Percentiles rank a stretch among this genome's conserved stretches.
These are phyloP conservation scores for Setaria italica DNA, from an alignment of 202 grass and related monocot species.

Conservation along the genomic window DNA sequence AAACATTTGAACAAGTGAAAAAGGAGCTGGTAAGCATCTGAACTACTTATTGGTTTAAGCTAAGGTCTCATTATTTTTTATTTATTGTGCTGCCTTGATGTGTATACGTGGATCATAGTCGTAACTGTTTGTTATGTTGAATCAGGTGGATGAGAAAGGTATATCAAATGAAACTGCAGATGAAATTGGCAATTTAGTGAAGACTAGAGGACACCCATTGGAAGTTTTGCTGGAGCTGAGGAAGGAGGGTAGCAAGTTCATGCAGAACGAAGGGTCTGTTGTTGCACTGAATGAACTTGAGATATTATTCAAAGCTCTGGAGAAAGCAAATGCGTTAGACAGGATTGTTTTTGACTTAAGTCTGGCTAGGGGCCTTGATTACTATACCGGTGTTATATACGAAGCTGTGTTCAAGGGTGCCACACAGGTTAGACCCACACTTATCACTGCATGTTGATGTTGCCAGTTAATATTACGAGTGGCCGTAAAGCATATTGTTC, in stretches of 20 bases:
- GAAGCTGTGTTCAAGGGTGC: slow-evolving; percentile 95
- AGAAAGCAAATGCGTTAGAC: slow-evolving; percentile 78
- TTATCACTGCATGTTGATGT: neutral
- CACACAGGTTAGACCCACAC: slow-evolving; percentile 62
- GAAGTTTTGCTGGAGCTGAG: slow-evolving; percentile 80
- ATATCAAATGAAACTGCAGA: slow-evolving; percentile 88
- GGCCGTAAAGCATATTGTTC: neutral
- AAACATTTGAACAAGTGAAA: slow-evolving; percentile 89
- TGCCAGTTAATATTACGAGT: neutral
- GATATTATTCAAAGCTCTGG: slow-evolving; percentile 83
- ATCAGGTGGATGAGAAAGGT: slow-evolving; percentile 95
- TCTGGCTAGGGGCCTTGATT: slow-evolving; percentile 96
- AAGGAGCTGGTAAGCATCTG: slow-evolving; percentile 81
- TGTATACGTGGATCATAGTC: slow-evolving; percentile 27
- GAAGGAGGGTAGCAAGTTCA: slow-evolving; percentile 76
- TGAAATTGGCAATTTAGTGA: slow-evolving; percentile 81
- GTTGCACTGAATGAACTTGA: slow-evolving; percentile 84
- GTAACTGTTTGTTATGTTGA: slow-evolving; percentile 22
- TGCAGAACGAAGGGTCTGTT: slow-evolving; percentile 73
- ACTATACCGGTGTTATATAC: slow-evolving; percentile 97
- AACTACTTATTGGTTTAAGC: slow-evolving; percentile 3
- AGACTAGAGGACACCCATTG: slow-evolving; percentile 74
- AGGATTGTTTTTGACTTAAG: slow-evolving; percentile 94
- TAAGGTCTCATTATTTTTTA: neutral
- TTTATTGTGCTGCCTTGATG: slow-evolving; percentile 32